Base-by-base conservation (phyloP, 148 eudicot genomes). In the Rhododendron mucronatum region DNA sequence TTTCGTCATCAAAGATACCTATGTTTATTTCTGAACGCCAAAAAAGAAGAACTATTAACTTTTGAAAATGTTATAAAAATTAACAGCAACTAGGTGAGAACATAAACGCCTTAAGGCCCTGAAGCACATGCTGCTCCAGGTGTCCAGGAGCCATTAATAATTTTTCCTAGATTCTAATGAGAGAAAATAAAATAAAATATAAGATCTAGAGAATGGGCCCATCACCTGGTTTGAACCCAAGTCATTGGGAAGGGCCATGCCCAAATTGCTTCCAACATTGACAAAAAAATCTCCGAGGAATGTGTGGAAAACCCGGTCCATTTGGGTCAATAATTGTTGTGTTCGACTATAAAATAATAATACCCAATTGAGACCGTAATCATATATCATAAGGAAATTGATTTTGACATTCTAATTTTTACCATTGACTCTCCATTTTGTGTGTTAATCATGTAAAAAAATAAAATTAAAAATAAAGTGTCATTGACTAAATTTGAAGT, bases 401-500 rank as follows among this genome's bases (percentile, higher is more conserved):
- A 37, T 37, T 2, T 37, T 3, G 39, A 2, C 39, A 37, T 3
- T 37, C 0, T 0, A 37, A 2, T 37, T 37, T 37, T 37, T 2
- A 2, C 0, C 3, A 37, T 0, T 2, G 39, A 0, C 3, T 2
- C 3, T 37, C 0, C 39, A 37, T 0, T 37, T 37, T 37, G 3
- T 37, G 39, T 37, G 39, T 37, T 37, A 37, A 37, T 37, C 39
- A 37, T 2, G 39, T 2, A 0, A 37, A 4, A 37, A 37, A 37
- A 37, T 37, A 37, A 37, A 37, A 37, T 2, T 37, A 37, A 37
- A 37, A 37, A 0, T 37, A 4, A 2, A 2, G 3, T 37, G 0
- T 2, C 0, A 37, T 37, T 37, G 3, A 2, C 39, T 37, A 37
- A 37, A 2, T 37, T 37, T 37, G 0, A 0, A 37, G 39, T 3